Conservation (phyloP, 768 basidiomycete genomes). For the Tremella yokohamensis region DNA sequence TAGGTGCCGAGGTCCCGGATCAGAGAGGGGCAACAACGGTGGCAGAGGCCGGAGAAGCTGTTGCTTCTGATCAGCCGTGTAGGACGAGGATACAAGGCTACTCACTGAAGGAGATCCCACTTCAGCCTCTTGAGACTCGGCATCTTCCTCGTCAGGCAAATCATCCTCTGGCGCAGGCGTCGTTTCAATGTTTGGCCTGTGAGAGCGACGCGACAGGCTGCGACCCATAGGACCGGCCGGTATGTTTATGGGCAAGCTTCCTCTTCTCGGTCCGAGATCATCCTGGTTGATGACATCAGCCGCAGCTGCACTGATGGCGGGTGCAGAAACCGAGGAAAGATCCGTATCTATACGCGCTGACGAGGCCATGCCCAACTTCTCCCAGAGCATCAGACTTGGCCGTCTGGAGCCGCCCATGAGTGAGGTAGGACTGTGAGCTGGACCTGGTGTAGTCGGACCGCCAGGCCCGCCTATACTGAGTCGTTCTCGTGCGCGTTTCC, state of each 20-base stretch:
- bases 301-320: constrained; percentile 3
- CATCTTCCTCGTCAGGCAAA: constrained; percentile 15
- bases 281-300: constrained; percentile 3
- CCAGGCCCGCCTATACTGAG: constrained; percentile 29
- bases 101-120: neutral
- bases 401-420: constrained; percentile 19
- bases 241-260: constrained; percentile 48
- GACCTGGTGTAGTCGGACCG: constrained; percentile 10
- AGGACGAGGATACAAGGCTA: neutral
- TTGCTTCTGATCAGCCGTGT: neutral
- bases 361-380: constrained; percentile 29
- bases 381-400: constrained; percentile 41
- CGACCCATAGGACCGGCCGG: constrained; percentile 32
- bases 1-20: constrained; percentile 49
- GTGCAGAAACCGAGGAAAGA: constrained; percentile 20
- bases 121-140: constrained; percentile 7
- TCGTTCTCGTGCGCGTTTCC: constrained; percentile 35
- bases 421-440: constrained; percentile 2
- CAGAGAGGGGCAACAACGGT: constrained; percentile 48
- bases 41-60: constrained; percentile 40
- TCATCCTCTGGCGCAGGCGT: no score
- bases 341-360: constrained; percentile 7
- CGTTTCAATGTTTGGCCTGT: neutral
- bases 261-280: constrained; percentile 23
- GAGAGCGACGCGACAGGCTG: constrained; percentile 22